A percentile compares a stretch with the other conserved stretches of the same genome.
Conservation (phyloP, 257 asterid genomes). For the Capsicum baccatum region DNA sequence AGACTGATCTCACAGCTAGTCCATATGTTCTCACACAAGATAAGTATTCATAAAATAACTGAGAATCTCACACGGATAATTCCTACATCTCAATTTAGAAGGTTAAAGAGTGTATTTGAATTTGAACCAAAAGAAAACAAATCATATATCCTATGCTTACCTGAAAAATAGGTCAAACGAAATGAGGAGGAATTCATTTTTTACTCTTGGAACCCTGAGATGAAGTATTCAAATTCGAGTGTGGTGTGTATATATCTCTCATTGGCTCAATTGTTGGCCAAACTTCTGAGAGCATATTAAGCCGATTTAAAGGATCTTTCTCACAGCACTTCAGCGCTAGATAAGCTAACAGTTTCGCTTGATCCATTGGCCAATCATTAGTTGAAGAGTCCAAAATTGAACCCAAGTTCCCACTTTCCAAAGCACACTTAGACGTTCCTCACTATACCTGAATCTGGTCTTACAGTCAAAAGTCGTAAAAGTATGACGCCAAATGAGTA, state of each 20-base stretch:
- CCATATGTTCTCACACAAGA: background rate
- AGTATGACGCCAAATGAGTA: slow-evolving; percentile 78
- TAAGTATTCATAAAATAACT: background rate
- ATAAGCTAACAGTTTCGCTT: slow-evolving; percentile 51
- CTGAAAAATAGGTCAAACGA: slow-evolving; percentile 87
- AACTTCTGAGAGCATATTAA: slow-evolving; percentile 61
- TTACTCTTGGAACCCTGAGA: slow-evolving; percentile 48
- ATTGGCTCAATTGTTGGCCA: slow-evolving; percentile 65
- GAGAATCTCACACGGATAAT: background rate
- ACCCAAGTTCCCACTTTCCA: slow-evolving; percentile 60
- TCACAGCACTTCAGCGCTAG: slow-evolving; percentile 78
- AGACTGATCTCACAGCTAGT: background rate
- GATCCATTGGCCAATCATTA: slow-evolving; percentile 84
- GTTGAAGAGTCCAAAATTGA: slow-evolving; percentile 68
- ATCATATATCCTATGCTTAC: slow-evolving; percentile 41
- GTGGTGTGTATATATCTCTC: slow-evolving; percentile 48
- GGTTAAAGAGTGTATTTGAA: slow-evolving; percentile 8
- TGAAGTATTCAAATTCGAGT: slow-evolving; percentile 43
- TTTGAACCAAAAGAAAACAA: background rate
- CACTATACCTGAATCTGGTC: slow-evolving; percentile 57
- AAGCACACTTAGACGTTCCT: slow-evolving; percentile 69
- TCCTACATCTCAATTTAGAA: background rate
- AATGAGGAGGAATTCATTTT: slow-evolving; percentile 71
- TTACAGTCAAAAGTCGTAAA: slow-evolving; percentile 67
- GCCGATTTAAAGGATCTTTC: slow-evolving; percentile 52